Evolutionary conservation across 2,329 filamentous ascomycete genomes (phyloP).

Genomic region (Nigrospora osmanthi): DNA sequence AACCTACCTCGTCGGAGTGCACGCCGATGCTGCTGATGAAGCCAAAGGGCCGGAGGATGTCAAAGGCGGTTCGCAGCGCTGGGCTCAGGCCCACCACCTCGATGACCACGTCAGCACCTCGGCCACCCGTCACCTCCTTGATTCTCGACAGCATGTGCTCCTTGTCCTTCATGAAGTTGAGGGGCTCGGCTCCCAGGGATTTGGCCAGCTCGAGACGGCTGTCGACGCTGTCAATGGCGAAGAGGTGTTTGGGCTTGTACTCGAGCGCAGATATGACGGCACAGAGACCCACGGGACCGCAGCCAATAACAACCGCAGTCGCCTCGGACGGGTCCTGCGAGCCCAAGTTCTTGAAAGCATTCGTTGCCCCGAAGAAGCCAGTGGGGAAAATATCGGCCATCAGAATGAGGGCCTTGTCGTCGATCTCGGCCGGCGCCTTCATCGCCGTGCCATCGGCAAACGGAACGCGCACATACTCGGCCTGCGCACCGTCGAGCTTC

Average conservation of each 20-base stretch:
- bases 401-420: slow-evolving; percentile 67
- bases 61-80: slow-evolving; percentile 63
- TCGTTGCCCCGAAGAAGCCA: slow-evolving; percentile 75
- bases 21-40: slow-evolving; percentile 70
- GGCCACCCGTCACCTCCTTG: slow-evolving; percentile 65
- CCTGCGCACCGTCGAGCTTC: slow-evolving; percentile 68
- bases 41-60: slow-evolving; percentile 65
- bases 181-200: slow-evolving; percentile 70
- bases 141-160: slow-evolving; percentile 61
- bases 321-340: slow-evolving; percentile 53
- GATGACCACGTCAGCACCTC: slow-evolving; percentile 80
- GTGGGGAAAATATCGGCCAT: slow-evolving; percentile 94
- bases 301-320: slow-evolving; percentile 74
- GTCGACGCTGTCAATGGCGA: slow-evolving; percentile 73
- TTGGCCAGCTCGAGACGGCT: slow-evolving; percentile 66
- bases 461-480: slow-evolving; percentile 76
- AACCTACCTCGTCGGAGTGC: slow-evolving; percentile 60
- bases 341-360: slow-evolving; percentile 61
- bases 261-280: slow-evolving; percentile 72
- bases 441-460: slow-evolving; percentile 74
- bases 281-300: slow-evolving; percentile 79
- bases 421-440: slow-evolving; percentile 62
- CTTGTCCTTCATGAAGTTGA: slow-evolving; percentile 66
- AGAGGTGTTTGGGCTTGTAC: slow-evolving; percentile 65
- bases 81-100: slow-evolving; percentile 67